Evolutionary conservation across 1,284 basidiomycete genomes (phyloP), one percentile per base, ranked within the genome.

Genomic region (Meripilus lineatus): DNA sequence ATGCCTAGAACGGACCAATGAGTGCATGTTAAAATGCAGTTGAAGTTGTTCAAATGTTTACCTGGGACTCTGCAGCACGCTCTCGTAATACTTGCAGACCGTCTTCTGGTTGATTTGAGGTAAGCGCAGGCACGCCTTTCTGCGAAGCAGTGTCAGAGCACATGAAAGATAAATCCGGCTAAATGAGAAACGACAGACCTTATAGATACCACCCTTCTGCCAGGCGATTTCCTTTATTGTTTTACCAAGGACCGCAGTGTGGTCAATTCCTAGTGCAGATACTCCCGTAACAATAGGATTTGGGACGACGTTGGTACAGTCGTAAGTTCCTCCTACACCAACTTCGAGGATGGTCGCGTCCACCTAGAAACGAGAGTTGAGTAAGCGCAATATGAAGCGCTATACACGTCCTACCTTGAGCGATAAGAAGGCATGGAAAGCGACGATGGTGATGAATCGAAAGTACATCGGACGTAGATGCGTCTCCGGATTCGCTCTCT

Each of bases 131-230:
- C 1, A 89, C 89, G 20, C 79, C 86, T 61, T 80, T 67, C 87
- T 90, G 50, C 2, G 22, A 14, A 22, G 34, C 22, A 26, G 14
- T 28, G 17, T 25, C 6, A 39, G 22, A 20, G 25, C 4, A 24
- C n/a, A 8, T 24, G 13, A 26, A 2, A 10, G 21, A 32, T 32
- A 15, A 45, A 39, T 36, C 32, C 25, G 7, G 0, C 41, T 14
- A 36, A 11, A 38, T 11, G 26, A 13, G 28, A 23, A 23, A 25
- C 30, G 1, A 38, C 60, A 22, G 48, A 80, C 84, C 74, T 99
- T 99, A 69, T 89, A 99, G 44, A 99, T 99, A 1, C 96, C 96
- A 21, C 87, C 92, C 63, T 99, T 99, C 61, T 99, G 96, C 72
- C 78, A 81, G 1, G 94, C 93, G 52, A 99, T 99, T 58, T 95